Evolutionary conservation across 768 basidiomycete species (phyloP).

Genomic region (Termitomyces sp.): DNA sequence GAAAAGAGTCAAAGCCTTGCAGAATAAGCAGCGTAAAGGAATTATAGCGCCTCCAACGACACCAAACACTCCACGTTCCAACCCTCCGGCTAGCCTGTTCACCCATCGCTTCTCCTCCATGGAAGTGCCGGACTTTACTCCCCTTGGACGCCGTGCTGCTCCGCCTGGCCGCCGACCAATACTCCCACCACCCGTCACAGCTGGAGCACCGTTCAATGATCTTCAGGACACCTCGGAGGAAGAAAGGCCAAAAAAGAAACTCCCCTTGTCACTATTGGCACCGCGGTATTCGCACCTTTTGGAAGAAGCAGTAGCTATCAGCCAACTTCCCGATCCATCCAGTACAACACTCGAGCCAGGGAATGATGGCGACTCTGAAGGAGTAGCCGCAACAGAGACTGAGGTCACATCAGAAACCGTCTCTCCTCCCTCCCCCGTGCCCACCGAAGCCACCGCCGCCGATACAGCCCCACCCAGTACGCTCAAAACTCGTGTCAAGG

Average conservation of each 20-base stretch:
- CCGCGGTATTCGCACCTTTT: slow-evolving; percentile 55
- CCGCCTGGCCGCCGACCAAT: slow-evolving; percentile 18
- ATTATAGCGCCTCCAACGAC: slow-evolving; percentile 53
- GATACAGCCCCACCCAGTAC: slow-evolving; percentile 15
- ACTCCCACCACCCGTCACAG: slow-evolving; percentile 14
- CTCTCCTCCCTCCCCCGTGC: neutral
- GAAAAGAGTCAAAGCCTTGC: slow-evolving; percentile 48
- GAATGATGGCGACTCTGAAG: neutral
- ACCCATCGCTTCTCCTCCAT: slow-evolving; percentile 18
- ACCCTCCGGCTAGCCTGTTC: neutral
- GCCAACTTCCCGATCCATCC: slow-evolving; percentile 13
- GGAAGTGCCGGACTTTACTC: slow-evolving; percentile 50
- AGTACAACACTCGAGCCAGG: neutral
- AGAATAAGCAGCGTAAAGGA: slow-evolving; percentile 54
- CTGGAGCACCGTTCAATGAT: slow-evolving; percentile 27
- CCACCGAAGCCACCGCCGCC: neutral
- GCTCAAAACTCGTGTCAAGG: slow-evolving; percentile 47
- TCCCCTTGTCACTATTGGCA: slow-evolving; percentile 39
- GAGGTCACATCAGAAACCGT: neutral
- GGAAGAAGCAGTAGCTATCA: slow-evolving; percentile 46
- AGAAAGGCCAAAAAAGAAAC: slow-evolving; percentile 14
- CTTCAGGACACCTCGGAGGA: slow-evolving; percentile 11
- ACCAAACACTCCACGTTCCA: slow-evolving; percentile 21
- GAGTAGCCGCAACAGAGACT: neutral
- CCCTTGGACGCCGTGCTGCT: slow-evolving; percentile 31